Percentiles rank a stretch among this genome's conserved stretches.
Conservation (phyloP, 768 basidiomycete genomes). For the Macrocybe gigantea region DNA sequence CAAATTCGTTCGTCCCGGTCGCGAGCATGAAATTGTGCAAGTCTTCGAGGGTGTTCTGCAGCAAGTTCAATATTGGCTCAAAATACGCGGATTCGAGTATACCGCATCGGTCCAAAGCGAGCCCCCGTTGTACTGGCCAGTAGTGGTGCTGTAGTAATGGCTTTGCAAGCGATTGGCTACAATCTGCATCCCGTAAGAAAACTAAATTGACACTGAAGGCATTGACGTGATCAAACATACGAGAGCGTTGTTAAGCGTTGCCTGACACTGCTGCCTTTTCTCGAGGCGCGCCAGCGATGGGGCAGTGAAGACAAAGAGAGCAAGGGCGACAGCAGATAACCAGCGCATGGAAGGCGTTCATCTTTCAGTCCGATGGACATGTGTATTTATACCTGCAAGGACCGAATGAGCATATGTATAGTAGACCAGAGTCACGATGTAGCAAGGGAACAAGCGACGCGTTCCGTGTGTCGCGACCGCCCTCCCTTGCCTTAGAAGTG, state of each 20-base stretch:
- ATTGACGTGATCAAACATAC: constrained; percentile 1
- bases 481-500: no score
- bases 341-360: neutral
- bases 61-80: neutral
- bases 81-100: constrained; percentile 7
- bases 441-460: no score
- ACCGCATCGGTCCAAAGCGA: constrained; percentile 54
- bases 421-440: no score
- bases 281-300: constrained; percentile 6
- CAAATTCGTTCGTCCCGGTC: constrained; percentile 34
- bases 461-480: no score
- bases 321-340: constrained; percentile 1
- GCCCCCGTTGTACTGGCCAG: constrained; percentile 42
- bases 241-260: constrained; percentile 10
- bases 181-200: constrained; percentile 10
- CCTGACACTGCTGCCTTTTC: constrained; percentile 13
- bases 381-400: no score
- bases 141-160: constrained; percentile 34
- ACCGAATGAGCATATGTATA: no score
- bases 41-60: constrained; percentile 50
- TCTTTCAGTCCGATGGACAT: neutral
- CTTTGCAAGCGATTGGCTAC: constrained; percentile 28
- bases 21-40: constrained; percentile 55
- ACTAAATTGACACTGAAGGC: neutral
- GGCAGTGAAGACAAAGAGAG: neutral